These are phyloP conservation scores for Akanthomyces uredinophilus DNA, from an alignment of 2,329 filamentous ascomycete genomes.

Conservation along the genomic window DNA sequence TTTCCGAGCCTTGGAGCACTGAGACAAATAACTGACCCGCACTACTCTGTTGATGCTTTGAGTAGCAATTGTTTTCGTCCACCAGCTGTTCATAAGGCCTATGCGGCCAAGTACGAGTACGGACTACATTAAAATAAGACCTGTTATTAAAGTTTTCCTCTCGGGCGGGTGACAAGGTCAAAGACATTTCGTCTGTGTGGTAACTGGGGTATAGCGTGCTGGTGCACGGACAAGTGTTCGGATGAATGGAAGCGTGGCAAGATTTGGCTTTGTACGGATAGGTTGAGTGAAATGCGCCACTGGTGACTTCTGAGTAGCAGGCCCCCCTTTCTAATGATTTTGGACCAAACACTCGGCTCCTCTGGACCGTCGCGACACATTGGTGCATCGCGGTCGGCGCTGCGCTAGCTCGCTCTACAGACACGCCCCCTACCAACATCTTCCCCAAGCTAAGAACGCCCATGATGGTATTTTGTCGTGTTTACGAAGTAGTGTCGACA, in stretches of 20 bases:
- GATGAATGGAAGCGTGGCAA: constrained; percentile 6
- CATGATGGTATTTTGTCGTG: constrained; percentile 1
- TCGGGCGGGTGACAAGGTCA: not conserved
- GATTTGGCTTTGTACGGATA: not conserved
- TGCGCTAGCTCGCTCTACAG: not conserved
- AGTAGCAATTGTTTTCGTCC: too few relatives aligned
- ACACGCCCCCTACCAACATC: constrained; percentile 2
- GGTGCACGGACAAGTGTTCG: constrained; percentile 6
- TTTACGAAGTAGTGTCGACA: not conserved
- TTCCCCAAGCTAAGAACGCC: not conserved
- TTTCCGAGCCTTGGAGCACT: too few relatives aligned
- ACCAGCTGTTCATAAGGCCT: too few relatives aligned
- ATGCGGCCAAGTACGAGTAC: not conserved
- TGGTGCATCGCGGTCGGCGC: not conserved
- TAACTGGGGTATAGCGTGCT: not conserved
- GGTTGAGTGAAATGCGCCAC: not conserved
- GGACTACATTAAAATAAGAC: not conserved
- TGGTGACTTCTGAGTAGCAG: not conserved
- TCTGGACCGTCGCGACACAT: not conserved
- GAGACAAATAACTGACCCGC: too few relatives aligned
- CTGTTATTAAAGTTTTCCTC: not conserved
- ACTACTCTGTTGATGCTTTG: too few relatives aligned
- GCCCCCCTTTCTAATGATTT: not conserved
- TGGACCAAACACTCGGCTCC: not conserved
- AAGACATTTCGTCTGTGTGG: not conserved